Percentiles rank a stretch among this genome's conserved stretches.
Conservation (phyloP, 768 basidiomycete genomes). For the Mycena polygramma region DNA sequence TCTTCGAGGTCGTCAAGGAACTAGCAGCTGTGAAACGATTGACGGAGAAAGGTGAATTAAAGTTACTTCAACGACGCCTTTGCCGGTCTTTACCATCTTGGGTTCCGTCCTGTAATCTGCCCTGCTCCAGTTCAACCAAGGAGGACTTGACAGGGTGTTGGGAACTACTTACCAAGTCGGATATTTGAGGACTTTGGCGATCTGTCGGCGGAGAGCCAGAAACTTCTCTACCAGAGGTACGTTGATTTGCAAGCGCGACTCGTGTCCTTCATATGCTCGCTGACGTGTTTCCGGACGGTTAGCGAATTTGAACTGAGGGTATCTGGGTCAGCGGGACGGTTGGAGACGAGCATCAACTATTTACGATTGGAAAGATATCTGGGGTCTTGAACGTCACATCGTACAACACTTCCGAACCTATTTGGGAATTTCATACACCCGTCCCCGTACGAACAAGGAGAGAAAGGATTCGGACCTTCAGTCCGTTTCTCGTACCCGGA, state of each 20-base stretch:
- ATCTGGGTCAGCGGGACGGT: constrained; percentile 1
- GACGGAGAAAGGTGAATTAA: constrained; percentile 32
- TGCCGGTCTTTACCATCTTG: constrained; percentile 86
- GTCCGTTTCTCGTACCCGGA: constrained; percentile 80
- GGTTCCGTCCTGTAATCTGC: constrained; percentile 88
- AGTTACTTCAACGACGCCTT: constrained; percentile 67
- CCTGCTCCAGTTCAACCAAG: constrained; percentile 44
- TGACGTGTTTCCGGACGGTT: constrained; percentile 77
- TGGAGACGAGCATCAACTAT: constrained; percentile 38
- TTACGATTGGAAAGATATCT: constrained; percentile 82
- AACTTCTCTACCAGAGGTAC: constrained; percentile 77
- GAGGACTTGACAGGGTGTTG: neutral
- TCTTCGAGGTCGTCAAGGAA: constrained; percentile 83
- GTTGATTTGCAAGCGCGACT: constrained; percentile 77
- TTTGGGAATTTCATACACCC: too few species aligned
- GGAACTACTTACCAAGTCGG: constrained; percentile 65
- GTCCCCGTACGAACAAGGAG: too few species aligned
- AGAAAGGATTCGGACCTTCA: constrained; percentile 65
- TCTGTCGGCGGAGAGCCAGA: constrained; percentile 77
- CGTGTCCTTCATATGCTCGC: constrained; percentile 74
- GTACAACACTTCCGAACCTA: constrained; percentile 75
- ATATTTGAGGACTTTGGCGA: constrained; percentile 78
- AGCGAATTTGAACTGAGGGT: constrained; percentile 81
- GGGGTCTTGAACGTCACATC: constrained; percentile 87
- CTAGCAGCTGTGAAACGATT: constrained; percentile 49